These are phyloP conservation scores for Picea mariana DNA, from an alignment of 83 land plant species.

Conservation along the genomic window DNA sequence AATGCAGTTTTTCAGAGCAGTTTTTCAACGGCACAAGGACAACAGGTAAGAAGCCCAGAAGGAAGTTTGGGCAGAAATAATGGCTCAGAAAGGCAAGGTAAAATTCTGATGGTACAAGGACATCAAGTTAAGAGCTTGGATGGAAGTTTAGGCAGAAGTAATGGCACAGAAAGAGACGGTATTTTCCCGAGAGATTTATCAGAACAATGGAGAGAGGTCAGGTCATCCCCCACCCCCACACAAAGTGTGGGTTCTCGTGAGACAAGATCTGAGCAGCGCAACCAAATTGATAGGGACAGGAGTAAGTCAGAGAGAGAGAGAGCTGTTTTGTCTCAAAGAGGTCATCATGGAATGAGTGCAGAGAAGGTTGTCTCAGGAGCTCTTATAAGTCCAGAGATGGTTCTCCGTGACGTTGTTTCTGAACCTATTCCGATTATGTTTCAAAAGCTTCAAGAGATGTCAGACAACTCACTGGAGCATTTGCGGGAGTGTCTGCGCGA, in stretches of 20 bases:
- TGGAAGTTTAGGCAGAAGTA: constrained; percentile 12
- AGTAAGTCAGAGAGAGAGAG: constrained; percentile 34
- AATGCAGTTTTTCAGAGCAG: constrained; percentile 13
- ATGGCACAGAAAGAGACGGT: constrained; percentile 14
- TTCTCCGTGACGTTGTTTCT: constrained; percentile 56
- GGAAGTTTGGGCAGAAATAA: constrained; percentile 23
- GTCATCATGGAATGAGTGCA: constrained; percentile 10
- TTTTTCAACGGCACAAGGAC: constrained; percentile 11
- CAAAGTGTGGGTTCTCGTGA: constrained; percentile 48
- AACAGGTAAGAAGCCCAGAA: constrained; percentile 4
- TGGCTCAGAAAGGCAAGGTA: constrained; percentile 30
- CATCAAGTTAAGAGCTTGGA: constrained; percentile 10
- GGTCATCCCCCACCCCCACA: constrained; percentile 45
- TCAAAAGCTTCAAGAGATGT: constrained; percentile 64
- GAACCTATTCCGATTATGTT: constrained; percentile 61
- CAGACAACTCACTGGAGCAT: constrained; percentile 51
- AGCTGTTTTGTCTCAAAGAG: constrained; percentile 24
- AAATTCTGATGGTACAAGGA: constrained; percentile 2
- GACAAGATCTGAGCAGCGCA: constrained; percentile 32
- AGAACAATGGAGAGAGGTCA: constrained; percentile 29
- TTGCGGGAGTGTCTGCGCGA: constrained; percentile 53
- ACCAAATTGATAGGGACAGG: constrained; percentile 29
- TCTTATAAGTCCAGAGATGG: constrained; percentile 24
- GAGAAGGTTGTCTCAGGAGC: constrained; percentile 17
- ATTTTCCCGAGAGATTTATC: constrained; percentile 40